A percentile compares a stretch with the other conserved stretches of the same genome.
Conservation (phyloP, 2,329 filamentous ascomycete species). For the Huntiella bhutanensis region DNA sequence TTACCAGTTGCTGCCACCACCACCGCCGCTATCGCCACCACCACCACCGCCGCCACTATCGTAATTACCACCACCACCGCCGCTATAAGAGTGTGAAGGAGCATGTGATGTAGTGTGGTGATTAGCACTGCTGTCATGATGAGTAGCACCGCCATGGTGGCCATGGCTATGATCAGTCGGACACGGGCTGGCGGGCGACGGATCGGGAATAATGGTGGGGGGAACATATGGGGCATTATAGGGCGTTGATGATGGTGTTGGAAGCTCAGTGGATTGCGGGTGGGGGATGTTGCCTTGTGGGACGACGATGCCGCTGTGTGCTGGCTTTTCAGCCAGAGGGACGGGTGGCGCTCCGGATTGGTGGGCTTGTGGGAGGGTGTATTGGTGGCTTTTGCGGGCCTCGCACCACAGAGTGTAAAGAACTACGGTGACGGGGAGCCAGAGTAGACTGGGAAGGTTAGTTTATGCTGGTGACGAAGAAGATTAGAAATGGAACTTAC, state of each 20-base stretch:
- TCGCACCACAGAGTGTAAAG: conserved; percentile 16
- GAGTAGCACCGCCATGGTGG: neutral
- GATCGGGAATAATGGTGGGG: neutral
- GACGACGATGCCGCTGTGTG: neutral
- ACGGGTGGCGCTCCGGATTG: conserved; percentile 13
- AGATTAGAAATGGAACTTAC: conserved; percentile 15
- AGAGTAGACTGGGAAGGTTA: conserved; percentile 19
- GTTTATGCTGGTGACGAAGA: neutral
- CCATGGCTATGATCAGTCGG: neutral
- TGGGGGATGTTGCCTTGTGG: neutral
- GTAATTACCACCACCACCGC: too few relatives aligned
- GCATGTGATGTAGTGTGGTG: too few relatives aligned
- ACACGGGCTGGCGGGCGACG: neutral
- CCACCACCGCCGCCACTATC: too few relatives aligned
- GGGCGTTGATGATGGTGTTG: neutral
- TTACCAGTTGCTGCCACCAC: too few relatives aligned
- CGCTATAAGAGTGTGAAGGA: too few relatives aligned
- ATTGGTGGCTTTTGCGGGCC: conserved; percentile 20
- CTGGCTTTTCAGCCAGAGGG: neutral
- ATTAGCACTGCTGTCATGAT: too few relatives aligned
- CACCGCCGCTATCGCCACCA: too few relatives aligned
- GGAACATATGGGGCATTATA: neutral
- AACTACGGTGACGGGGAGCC: conserved; percentile 21
- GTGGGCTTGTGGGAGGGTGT: conserved; percentile 8
- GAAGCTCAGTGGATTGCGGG: neutral